Conservation (phyloP, 2,329 filamentous ascomycete genomes). For the Bipolaris victoriae region DNA sequence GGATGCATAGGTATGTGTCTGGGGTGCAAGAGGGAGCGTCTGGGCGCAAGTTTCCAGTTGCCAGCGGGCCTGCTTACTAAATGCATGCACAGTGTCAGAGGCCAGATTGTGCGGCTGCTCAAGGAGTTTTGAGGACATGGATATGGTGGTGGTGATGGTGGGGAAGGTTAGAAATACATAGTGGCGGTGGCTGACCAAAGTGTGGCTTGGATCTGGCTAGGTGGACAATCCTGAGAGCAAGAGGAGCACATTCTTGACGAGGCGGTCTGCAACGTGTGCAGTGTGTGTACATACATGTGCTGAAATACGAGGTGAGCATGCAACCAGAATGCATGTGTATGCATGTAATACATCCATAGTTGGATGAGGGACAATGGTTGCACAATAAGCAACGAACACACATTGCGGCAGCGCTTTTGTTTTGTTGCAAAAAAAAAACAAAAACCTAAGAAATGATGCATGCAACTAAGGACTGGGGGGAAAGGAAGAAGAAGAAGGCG, state of each 20-base stretch:
- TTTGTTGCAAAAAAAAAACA: neutral
- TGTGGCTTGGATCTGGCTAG: conserved; percentile 1
- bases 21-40: conserved; percentile 45
- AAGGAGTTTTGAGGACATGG: conserved; percentile 27
- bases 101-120: conserved; percentile 25
- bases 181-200: neutral
- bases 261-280: neutral
- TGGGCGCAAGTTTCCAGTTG: conserved; percentile 42
- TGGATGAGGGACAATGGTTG: too few species aligned
- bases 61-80: conserved; percentile 28
- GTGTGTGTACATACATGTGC: neutral
- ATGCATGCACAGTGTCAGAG: conserved; percentile 21
- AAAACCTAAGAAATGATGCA: neutral
- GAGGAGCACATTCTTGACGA: neutral
- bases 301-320: neutral
- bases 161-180: neutral
- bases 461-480: neutral
- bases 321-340: neutral
- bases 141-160: neutral
- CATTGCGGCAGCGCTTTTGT: neutral
- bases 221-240: neutral
- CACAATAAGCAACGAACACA: too few species aligned
- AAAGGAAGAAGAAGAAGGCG: neutral
- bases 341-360: too few species aligned
- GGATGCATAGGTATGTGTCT: conserved; percentile 42